These are phyloP conservation scores for Amylostereum chailletii DNA, from an alignment of 1,284 basidiomycete genomes.

Conservation along the genomic window DNA sequence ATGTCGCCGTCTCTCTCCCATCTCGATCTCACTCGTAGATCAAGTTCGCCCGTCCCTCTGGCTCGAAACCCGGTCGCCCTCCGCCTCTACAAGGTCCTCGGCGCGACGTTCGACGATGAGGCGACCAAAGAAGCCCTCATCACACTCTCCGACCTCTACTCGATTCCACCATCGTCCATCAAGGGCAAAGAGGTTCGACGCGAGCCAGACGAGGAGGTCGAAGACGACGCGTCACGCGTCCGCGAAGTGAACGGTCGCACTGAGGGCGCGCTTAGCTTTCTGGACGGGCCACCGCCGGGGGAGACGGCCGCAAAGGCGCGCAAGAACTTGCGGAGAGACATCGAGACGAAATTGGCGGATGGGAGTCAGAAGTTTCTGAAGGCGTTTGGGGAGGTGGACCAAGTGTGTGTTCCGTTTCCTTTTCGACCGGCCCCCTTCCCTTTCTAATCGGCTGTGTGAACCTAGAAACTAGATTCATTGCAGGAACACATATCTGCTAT, in stretches of 20 bases:
- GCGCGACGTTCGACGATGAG: conserved; percentile 77
- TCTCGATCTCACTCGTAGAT: neutral
- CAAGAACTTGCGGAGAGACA: conserved; percentile 74
- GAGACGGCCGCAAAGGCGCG: conserved; percentile 64
- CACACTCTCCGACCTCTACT: conserved; percentile 76
- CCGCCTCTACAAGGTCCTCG: conserved; percentile 83
- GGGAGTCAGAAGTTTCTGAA: conserved; percentile 76
- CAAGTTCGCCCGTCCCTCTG: conserved; percentile 13
- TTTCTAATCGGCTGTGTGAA: conserved; percentile 7
- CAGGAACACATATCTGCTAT: conserved; percentile 72
- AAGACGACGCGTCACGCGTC: conserved; percentile 14
- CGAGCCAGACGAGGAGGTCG: conserved; percentile 16
- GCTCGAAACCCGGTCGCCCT: conserved; percentile 63
- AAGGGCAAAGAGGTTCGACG: conserved; percentile 23
- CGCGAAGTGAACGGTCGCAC: conserved; percentile 21
- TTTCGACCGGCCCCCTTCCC: neutral
- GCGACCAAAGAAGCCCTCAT: conserved; percentile 74
- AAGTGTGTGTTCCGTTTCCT: conserved; percentile 42
- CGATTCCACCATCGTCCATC: conserved; percentile 13
- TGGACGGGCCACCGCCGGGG: conserved; percentile 22
- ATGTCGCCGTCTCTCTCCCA: neutral
- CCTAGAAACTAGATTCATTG: conserved; percentile 71
- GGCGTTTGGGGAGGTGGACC: conserved; percentile 81
- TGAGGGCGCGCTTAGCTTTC: conserved; percentile 10
- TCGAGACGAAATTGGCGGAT: conserved; percentile 73